Base-by-base conservation (phyloP, 1,139 yeast genomes). In the Suhomyces chickasaworum region DNA sequence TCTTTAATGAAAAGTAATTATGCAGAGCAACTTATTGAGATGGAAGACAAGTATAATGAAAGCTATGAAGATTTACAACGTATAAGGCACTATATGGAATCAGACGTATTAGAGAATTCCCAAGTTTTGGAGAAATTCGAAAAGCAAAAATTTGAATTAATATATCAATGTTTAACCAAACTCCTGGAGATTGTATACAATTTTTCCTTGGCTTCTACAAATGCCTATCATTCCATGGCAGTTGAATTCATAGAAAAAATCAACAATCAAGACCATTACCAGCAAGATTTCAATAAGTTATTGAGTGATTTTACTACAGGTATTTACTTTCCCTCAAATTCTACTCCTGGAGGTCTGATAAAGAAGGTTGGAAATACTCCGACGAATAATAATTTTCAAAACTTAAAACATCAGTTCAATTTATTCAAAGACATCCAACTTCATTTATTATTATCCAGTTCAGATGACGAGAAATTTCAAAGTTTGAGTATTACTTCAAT, bases 351-450 rank as follows among this genome's bases (percentile, higher is more conserved):
- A 4, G 55, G 58, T 30, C 53, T 63, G 45, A 45, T 51, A 17
- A 60, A 56, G 29, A 60, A 60, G 22, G 55, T 54, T 38, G 57
- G 61, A 44, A 58, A 68, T 3, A 59, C 61, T 32, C 73, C 65
- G 44, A 57, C 68, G 7, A 68, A 66, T 48, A 65, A 64, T 38
- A 62, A 64, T 44, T 72, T 65, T 48, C 80, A 75, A 47, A 73
- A 70, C 53, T 58, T 75, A 49, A 69, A 64, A 45, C 58, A 61
- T 29, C 68, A 66, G 45, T 75, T 73, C 54, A 73, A 75, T 49
- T 54, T 75, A 20, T 75, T 57, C 54, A 71, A 70, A 45, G 80
- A 75, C 50, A 60, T 75, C 36, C 74, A 77, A 13, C 61, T 75
- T 21, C 80, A 75, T 41, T 52, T 68, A 3, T 62, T 59, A 33